A percentile compares a stretch with the other conserved stretches of the same genome.
Evolutionary conservation across 1,284 basidiomycete species (phyloP).

Genomic region (Puccinia horiana): DNA sequence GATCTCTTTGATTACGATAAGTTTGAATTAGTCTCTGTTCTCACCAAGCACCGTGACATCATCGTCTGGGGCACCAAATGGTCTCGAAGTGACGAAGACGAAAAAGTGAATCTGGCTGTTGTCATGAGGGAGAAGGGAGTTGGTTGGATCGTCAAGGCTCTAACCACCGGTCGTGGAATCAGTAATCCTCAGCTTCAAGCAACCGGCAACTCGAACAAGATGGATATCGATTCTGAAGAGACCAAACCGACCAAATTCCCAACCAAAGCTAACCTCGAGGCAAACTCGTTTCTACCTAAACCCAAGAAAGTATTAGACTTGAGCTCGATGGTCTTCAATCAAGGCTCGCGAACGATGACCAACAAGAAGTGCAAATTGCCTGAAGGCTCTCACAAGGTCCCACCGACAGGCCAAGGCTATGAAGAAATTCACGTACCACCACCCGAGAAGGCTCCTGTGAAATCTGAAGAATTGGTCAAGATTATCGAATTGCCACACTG

Average conservation of each 20-base stretch:
- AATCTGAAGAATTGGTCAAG: slow-evolving; percentile 68
- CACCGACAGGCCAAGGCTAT: slow-evolving; percentile 86
- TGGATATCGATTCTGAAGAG: slow-evolving; percentile 70
- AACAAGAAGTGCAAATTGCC: slow-evolving; percentile 98
- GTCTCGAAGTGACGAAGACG: slow-evolving; percentile 83
- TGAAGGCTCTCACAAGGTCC: slow-evolving; percentile 87
- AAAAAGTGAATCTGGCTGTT: slow-evolving; percentile 90
- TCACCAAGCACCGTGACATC: slow-evolving; percentile 93
- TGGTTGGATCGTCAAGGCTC: slow-evolving; percentile 89
- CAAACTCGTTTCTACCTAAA: slow-evolving; percentile 75
- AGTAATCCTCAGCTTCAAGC: slow-evolving; percentile 50
- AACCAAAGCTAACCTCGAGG: slow-evolving; percentile 82
- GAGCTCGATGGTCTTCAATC: slow-evolving; percentile 90
- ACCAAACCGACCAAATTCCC: slow-evolving; percentile 65
- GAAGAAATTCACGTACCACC: slow-evolving; percentile 98
- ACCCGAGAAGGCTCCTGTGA: slow-evolving; percentile 74
- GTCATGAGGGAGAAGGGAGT: slow-evolving; percentile 97
- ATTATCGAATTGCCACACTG: slow-evolving; percentile 78
- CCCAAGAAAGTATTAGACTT: slow-evolving; percentile 86
- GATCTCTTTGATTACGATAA: slow-evolving; percentile 88
- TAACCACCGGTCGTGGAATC: slow-evolving; percentile 59
- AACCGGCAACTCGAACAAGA: slow-evolving; percentile 56
- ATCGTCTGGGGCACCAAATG: slow-evolving; percentile 98
- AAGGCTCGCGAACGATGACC: slow-evolving; percentile 94
- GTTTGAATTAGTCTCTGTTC: slow-evolving; percentile 85